phyloP scores from a whole-genome alignment of 345 rosid species.

The Eucalyptus polybractea region DNA sequence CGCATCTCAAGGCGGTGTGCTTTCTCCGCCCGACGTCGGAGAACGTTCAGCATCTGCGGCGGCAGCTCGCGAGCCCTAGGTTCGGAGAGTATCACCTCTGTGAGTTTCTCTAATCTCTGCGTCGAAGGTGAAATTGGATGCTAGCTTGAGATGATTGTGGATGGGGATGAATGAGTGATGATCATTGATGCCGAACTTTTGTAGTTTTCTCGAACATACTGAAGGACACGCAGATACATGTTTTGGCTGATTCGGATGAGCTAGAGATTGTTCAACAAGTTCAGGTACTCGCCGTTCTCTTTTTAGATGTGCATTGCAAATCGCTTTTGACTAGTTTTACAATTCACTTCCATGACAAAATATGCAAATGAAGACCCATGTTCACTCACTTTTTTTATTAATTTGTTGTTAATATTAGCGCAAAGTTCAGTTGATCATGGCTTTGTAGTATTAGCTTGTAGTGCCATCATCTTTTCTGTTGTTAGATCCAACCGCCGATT shows the following conservation, averaged over 20 bases:
- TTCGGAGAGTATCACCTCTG: constrained; percentile 92
- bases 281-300: constrained; percentile 36
- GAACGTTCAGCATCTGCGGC: constrained; percentile 73
- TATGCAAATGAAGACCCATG: neutral
- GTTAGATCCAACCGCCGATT: neutral
- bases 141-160: neutral
- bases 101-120: constrained; percentile 10
- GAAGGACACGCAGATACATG: constrained; percentile 97
- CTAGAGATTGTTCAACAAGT: constrained; percentile 95
- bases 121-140: neutral
- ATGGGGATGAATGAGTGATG: neutral
- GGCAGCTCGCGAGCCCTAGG: constrained; percentile 73
- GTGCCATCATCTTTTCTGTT: neutral
- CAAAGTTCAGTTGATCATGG: neutral
- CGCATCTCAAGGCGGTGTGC: constrained; percentile 90
- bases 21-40: constrained; percentile 82
- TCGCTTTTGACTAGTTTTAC: neutral
- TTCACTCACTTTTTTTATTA: neutral
- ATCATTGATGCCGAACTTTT: neutral
- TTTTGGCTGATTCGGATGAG: constrained; percentile 95
- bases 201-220: constrained; percentile 93
- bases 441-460: neutral
- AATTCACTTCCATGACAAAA: neutral
- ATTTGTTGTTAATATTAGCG: neutral
- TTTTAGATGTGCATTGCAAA: neutral